Percentiles rank a stretch among this genome's conserved stretches.
phyloP scores from a whole-genome alignment of 2,329 filamentous ascomycete species.

The Rachicladosporium sp. region DNA sequence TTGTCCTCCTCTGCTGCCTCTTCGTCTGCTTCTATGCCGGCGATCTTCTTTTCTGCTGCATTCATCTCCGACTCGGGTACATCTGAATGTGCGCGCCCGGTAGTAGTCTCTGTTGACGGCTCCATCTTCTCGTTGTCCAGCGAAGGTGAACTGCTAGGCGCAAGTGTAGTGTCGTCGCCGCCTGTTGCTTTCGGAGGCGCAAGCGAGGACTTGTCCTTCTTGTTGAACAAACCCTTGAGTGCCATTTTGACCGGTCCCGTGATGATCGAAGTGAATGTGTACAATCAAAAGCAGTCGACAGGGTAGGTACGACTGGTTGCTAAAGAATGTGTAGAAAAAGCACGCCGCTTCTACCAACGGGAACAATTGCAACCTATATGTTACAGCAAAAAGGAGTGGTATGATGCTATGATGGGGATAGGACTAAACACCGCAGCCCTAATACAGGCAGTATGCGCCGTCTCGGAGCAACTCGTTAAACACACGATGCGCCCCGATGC shows the following conservation, averaged over 20 bases:
- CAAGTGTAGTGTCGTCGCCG: conserved; percentile 6
- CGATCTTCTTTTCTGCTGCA: background rate
- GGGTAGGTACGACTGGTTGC: too few relatives aligned
- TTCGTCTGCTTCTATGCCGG: background rate
- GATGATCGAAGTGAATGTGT: too few relatives aligned
- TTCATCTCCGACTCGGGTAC: conserved; percentile 1
- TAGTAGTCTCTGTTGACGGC: background rate
- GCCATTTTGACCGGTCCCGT: background rate
- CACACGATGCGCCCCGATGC: too few relatives aligned
- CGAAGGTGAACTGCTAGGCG: conserved; percentile 1
- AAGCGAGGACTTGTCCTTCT: conserved; percentile 1
- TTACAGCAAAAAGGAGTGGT: too few relatives aligned
- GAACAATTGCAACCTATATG: too few relatives aligned
- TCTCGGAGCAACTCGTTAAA: too few relatives aligned
- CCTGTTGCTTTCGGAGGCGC: conserved; percentile 1
- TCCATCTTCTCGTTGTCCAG: conserved; percentile 5
- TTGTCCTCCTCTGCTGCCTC: conserved; percentile 15
- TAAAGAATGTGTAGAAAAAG: too few relatives aligned
- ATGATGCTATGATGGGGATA: too few relatives aligned
- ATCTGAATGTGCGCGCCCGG: background rate
- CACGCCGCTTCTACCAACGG: too few relatives aligned
- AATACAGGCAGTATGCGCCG: too few relatives aligned
- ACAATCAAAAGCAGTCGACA: too few relatives aligned
- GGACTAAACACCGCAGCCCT: too few relatives aligned
- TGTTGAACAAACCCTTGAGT: conserved; percentile 2